Base-by-base conservation (phyloP, 2,329 filamentous ascomycete genomes). In the Exophiala bonariae region DNA sequence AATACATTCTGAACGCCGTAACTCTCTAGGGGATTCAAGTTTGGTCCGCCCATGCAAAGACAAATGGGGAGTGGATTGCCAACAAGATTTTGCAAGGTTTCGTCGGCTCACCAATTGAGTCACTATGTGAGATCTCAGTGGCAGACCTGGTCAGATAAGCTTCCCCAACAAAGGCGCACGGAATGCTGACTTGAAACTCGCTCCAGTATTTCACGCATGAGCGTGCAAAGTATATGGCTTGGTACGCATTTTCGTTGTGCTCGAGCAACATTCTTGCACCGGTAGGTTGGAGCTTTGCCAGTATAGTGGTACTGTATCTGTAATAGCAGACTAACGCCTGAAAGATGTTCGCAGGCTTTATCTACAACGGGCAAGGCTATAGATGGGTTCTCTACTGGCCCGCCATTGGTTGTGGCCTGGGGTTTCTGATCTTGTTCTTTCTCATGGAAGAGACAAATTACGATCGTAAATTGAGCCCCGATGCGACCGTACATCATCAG, bases 61-160 rank as follows among this genome's bases (percentile, higher is more conserved):
- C 63, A 7, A 68, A 70, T 19, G 70, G 72, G 5, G 67, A 74
- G 50, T 77, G 73, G 73, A 70, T 71, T 26, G 73, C 70, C 4
- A 70, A 69, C 53, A 70, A 71, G 39, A 66, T 77, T 19, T 56
- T 78, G 1, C 67, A 71, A 38, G 75, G 75, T 1, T 71, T 77
- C 49, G 69, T 74, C 22, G 66, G 64, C 10, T 68, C 74, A 2
- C 74, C 75, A 1, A 68, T 75, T 14, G 75, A 78, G 54, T 70
- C 70, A 10, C 57, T 78, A 10, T 69, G 68, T 13, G 75, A 75
- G 54, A 69, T 75, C 11, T 70, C 67, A 3, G 64, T 75, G 4
- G 65, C 70, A 71, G n/a, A 75, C 43, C 58, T 73, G 33, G 26
- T 41, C 17, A 42, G 32, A 45, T 4, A 11, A 17, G 8, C 11